A percentile compares a stretch with the other conserved stretches of the same genome.
phyloP scores from a whole-genome alignment of 2,329 filamentous ascomycete genomes.

The Colletotrichum orbiculare region DNA sequence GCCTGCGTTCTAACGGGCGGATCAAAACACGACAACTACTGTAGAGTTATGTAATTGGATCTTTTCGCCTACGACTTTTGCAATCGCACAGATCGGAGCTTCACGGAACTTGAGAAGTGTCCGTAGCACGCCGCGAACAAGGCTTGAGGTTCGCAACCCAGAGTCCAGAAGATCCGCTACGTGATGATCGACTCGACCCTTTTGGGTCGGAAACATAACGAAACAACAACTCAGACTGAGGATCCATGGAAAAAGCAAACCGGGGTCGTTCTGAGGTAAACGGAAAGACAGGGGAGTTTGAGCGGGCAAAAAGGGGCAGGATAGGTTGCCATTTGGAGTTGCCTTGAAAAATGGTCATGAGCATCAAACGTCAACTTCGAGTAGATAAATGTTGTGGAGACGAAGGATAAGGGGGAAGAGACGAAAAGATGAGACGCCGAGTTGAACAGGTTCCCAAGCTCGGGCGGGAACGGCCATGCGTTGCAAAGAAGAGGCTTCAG shows the following conservation, averaged over 20 bases:
- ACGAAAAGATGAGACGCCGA: conserved; percentile 33
- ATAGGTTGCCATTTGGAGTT: background rate
- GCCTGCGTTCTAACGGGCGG: no score
- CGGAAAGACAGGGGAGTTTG: background rate
- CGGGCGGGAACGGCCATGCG: conserved; percentile 14
- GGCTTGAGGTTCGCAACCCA: no score
- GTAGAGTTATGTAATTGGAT: no score
- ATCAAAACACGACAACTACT: no score
- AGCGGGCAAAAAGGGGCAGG: conserved; percentile 1
- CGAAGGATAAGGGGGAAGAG: conserved; percentile 12
- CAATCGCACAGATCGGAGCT: background rate
- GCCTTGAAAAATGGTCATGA: conserved; percentile 1
- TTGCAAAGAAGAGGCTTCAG: conserved; percentile 61
- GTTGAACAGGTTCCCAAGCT: conserved; percentile 8
- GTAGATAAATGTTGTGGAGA: conserved; percentile 7
- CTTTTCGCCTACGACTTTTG: background rate
- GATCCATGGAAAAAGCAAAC: background rate
- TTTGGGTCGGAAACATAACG: conserved; percentile 1
- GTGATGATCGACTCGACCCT: no score
- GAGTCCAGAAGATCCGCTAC: no score
- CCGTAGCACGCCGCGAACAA: no score
- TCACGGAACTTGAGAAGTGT: background rate
- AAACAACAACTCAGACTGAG: background rate
- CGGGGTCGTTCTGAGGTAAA: background rate
- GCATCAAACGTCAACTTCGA: conserved; percentile 6